Conservation (phyloP, 768 basidiomycete genomes). For the Leccinellum rugosiceps region DNA sequence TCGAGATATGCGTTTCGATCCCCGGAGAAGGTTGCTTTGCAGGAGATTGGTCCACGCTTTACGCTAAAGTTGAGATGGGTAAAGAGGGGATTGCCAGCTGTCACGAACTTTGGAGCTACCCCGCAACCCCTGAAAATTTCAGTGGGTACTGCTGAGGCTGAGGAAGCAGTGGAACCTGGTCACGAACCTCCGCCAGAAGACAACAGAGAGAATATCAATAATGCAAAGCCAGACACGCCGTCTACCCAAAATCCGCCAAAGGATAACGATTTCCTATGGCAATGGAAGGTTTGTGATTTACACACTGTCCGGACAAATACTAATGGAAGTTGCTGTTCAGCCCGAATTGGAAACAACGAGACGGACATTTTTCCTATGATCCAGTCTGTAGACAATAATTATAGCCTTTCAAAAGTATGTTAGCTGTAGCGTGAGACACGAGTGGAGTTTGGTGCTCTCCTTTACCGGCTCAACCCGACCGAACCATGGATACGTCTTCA, state of each 20-base stretch:
- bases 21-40: conserved; percentile 84
- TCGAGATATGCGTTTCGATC: conserved; percentile 88
- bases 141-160: conserved; percentile 27
- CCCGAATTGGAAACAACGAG: conserved; percentile 91
- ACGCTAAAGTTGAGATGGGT: conserved; percentile 91
- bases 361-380: conserved; percentile 84
- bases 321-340: conserved; percentile 37
- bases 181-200: conserved; percentile 16
- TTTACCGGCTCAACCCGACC: background rate
- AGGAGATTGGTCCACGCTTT: conserved; percentile 97
- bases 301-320: background rate
- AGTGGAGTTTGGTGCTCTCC: background rate
- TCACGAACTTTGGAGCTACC: conserved; percentile 64
- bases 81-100: conserved; percentile 83
- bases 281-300: conserved; percentile 71
- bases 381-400: background rate
- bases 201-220: conserved; percentile 16
- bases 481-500: conserved; percentile 19
- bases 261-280: conserved; percentile 81
- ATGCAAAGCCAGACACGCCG: conserved; percentile 9
- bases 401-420: background rate
- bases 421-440: conserved; percentile 11
- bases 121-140: conserved; percentile 56
- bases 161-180: conserved; percentile 21
- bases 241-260: conserved; percentile 47